These are phyloP conservation scores for Calonectria hongkongensis DNA, from an alignment of 2,329 filamentous ascomycete species.

Conservation along the genomic window DNA sequence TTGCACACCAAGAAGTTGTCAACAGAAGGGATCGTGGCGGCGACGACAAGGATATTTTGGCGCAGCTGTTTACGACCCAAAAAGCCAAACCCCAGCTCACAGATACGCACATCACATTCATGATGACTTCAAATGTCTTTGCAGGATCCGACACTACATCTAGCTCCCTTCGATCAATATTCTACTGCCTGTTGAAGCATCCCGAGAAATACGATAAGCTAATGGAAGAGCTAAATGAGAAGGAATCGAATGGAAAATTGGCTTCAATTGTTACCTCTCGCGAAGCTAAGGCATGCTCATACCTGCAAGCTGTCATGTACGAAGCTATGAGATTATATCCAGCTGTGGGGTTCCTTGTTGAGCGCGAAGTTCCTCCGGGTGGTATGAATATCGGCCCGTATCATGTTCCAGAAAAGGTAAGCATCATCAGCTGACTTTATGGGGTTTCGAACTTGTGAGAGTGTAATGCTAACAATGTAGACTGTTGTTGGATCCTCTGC, in stretches of 20 bases:
- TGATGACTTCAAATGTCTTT: background rate
- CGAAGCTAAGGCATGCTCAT: constrained; percentile 1
- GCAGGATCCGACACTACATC: background rate
- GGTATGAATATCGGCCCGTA: background rate
- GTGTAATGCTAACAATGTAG: background rate
- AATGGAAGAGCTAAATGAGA: background rate
- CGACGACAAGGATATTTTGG: background rate
- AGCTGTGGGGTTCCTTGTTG: background rate
- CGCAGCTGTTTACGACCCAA: background rate
- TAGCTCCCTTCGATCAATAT: background rate
- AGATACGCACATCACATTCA: background rate
- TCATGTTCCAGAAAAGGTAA: background rate
- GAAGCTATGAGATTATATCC: background rate
- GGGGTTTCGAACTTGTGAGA: background rate
- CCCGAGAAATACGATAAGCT: background rate
- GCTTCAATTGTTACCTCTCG: background rate
- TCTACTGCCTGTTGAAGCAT: background rate
- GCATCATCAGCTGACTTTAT: background rate
- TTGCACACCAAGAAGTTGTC: background rate
- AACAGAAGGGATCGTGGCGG: background rate
- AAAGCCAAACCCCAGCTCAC: background rate
- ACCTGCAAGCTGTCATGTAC: background rate
- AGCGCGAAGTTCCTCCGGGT: background rate
- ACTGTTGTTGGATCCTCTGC: background rate
- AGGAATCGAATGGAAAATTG: background rate